These are phyloP conservation scores for Daldinia loculata DNA, from an alignment of 495 filamentous ascomycete genomes.

Conservation along the genomic window DNA sequence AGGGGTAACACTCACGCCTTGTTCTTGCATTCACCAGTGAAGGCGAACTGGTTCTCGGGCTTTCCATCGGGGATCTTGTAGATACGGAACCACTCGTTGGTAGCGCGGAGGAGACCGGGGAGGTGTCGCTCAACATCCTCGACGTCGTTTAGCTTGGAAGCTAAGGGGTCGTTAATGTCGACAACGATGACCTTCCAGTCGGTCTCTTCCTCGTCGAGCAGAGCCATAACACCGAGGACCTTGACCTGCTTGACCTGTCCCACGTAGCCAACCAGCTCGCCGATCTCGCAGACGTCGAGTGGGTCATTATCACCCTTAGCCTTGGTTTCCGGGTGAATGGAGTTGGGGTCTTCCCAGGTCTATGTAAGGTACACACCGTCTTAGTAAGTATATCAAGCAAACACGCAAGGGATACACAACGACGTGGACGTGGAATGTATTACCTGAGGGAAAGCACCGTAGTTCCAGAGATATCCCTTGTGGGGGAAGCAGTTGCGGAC, in stretches of 20 bases:
- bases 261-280: conserved; percentile 92
- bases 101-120: conserved; percentile 93
- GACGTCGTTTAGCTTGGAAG: conserved; percentile 95
- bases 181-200: conserved; percentile 99
- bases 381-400: conserved; percentile 23
- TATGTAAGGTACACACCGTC: conserved; percentile 48
- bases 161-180: conserved; percentile 96
- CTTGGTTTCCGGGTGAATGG: conserved; percentile 97
- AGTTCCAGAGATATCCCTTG: conserved; percentile 99
- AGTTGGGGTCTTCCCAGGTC: conserved; percentile 99
- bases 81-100: conserved; percentile 99
- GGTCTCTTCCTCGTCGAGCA: conserved; percentile 99
- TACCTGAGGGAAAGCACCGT: conserved; percentile 98
- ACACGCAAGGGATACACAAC: not conserved
- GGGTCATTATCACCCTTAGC: conserved; percentile 99
- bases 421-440: conserved; percentile 24
- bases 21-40: conserved; percentile 99
- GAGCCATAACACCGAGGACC: conserved; percentile 98
- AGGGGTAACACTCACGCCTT: conserved; percentile 70
- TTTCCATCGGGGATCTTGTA: conserved; percentile 99
- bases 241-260: conserved; percentile 99
- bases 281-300: conserved; percentile 99
- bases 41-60: conserved; percentile 99
- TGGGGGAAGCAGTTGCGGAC: conserved; percentile 99
- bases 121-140: conserved; percentile 99